Evolutionary conservation across 495 filamentous ascomycete genomes (phyloP).

Genomic region (Penicillium angulare): DNA sequence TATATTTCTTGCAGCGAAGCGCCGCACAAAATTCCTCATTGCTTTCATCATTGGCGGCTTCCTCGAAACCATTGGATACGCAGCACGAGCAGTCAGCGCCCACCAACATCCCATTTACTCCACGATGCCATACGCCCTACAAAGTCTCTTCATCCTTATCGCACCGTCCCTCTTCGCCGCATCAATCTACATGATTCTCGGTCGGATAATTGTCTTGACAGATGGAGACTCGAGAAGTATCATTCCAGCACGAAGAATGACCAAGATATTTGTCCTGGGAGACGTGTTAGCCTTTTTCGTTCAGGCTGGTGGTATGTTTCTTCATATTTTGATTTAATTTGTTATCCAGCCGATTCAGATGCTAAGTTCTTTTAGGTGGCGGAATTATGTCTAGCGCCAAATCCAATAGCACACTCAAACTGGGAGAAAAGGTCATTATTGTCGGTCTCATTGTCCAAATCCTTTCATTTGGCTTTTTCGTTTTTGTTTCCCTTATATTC

Average conservation of each 20-base stretch:
- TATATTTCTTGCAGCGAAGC: slow-evolving; percentile 40
- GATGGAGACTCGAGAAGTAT: slow-evolving; percentile 34
- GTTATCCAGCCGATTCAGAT: background rate
- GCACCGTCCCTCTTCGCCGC: slow-evolving; percentile 19
- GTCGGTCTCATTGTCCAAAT: slow-evolving; percentile 41
- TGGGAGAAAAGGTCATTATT: slow-evolving; percentile 43
- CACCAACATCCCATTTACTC: slow-evolving; percentile 4
- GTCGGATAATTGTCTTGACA: slow-evolving; percentile 42
- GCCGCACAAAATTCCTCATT: slow-evolving; percentile 58
- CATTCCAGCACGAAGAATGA: slow-evolving; percentile 14
- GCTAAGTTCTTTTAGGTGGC: slow-evolving; percentile 20
- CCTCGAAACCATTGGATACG: slow-evolving; percentile 39
- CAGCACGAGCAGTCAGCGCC: slow-evolving; percentile 7
- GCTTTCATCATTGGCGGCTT: slow-evolving; percentile 56
- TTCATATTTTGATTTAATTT: background rate
- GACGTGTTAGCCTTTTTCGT: slow-evolving; percentile 27
- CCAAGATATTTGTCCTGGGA: slow-evolving; percentile 31
- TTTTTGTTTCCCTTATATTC: slow-evolving; percentile 31
- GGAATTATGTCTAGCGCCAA: slow-evolving; percentile 18
- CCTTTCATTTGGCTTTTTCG: slow-evolving; percentile 43
- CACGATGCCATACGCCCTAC: slow-evolving; percentile 4
- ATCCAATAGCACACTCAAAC: slow-evolving; percentile 6
- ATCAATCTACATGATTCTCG: slow-evolving; percentile 57
- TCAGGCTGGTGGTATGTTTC: slow-evolving; percentile 13
- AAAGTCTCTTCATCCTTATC: slow-evolving; percentile 12